These are phyloP conservation scores for Ramaria sp. DNA, from an alignment of 768 basidiomycete species.

Conservation along the genomic window DNA sequence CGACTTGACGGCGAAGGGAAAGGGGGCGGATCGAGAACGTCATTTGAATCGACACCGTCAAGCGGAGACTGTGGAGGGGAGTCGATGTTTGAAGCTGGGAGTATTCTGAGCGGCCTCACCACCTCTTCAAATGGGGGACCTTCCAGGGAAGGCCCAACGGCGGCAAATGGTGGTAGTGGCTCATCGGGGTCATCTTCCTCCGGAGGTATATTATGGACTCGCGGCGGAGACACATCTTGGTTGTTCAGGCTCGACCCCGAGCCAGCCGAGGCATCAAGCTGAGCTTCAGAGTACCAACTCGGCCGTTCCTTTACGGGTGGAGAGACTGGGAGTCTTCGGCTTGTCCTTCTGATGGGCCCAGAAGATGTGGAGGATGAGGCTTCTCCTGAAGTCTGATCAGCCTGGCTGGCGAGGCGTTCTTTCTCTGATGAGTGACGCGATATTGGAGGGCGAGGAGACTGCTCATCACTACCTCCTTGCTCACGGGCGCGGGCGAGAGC, in stretches of 20 bases:
- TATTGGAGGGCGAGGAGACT: neutral
- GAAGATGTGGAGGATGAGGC: neutral
- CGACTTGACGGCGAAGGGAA: conserved; percentile 13
- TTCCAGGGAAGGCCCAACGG: conserved; percentile 26
- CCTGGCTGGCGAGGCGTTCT: neutral
- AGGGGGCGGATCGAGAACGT: conserved; percentile 6
- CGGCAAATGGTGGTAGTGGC: conserved; percentile 31
- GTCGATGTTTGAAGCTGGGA: conserved; percentile 1
- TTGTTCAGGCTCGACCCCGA: neutral
- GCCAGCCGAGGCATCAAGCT: conserved; percentile 12
- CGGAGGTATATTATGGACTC: neutral
- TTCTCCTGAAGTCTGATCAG: neutral
- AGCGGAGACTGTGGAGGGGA: conserved; percentile 15
- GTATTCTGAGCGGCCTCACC: conserved; percentile 7
- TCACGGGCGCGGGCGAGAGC: conserved; percentile 11
- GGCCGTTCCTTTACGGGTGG: conserved; percentile 17
- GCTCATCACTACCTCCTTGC: neutral
- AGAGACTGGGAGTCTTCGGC: neutral
- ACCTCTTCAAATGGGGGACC: conserved; percentile 27
- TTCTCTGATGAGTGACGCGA: neutral
- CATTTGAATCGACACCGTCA: neutral
- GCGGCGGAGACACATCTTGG: neutral
- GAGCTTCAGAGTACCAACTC: conserved; percentile 22
- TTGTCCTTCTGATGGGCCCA: neutral
- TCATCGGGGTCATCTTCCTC: conserved; percentile 3